These are phyloP conservation scores for Penicillium decumbens DNA, from an alignment of 2,329 filamentous ascomycete genomes.

Conservation along the genomic window DNA sequence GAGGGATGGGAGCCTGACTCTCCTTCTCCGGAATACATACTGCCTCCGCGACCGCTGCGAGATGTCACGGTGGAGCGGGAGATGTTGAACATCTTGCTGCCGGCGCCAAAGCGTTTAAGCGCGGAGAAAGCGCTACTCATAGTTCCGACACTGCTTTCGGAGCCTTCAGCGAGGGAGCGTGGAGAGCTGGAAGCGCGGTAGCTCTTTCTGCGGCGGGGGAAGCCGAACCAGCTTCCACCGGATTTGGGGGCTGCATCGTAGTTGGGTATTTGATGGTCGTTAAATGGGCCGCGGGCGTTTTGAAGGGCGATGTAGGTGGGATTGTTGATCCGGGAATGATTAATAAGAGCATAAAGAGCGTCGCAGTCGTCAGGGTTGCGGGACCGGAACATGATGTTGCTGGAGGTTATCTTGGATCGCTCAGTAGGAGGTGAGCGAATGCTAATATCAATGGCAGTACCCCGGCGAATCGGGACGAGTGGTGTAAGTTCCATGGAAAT, in stretches of 20 bases:
- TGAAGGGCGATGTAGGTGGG: conserved; percentile 78
- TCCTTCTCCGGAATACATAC: conserved; percentile 56
- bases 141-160: conserved; percentile 69
- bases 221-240: conserved; percentile 44
- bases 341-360: conserved; percentile 77
- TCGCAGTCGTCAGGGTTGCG: conserved; percentile 72
- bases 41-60: conserved; percentile 50
- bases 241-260: conserved; percentile 45
- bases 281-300: conserved; percentile 60
- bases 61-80: conserved; percentile 68
- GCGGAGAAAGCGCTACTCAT: conserved; percentile 75
- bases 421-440: conserved; percentile 78
- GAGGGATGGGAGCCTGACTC: conserved; percentile 46
- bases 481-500: conserved; percentile 82
- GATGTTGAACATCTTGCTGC: conserved; percentile 75
- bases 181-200: conserved; percentile 56
- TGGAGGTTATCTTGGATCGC: conserved; percentile 65
- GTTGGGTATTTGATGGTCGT: conserved; percentile 48
- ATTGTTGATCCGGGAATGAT: conserved; percentile 85
- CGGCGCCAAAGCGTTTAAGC: conserved; percentile 68
- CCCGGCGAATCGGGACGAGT: conserved; percentile 80
- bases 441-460: conserved; percentile 88
- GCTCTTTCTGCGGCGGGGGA: conserved; percentile 50
- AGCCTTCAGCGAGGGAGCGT: conserved; percentile 56
- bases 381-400: conserved; percentile 88